Evolutionary conservation across 2,329 filamentous ascomycete genomes (phyloP).

Genomic region (Cercospora sp.): DNA sequence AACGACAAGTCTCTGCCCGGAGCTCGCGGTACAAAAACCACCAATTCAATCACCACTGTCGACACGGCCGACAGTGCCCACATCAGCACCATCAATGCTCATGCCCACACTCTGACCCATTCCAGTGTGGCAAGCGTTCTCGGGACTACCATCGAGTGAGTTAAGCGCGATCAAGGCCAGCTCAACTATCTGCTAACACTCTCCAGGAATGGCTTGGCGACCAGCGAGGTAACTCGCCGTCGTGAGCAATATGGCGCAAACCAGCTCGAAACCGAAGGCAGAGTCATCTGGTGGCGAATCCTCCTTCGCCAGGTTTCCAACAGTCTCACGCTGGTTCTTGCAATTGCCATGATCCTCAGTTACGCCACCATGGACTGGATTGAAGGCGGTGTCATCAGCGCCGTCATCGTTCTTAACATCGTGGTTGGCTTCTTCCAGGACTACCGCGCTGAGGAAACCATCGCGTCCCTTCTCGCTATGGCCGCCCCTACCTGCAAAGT

Average conservation of each 20-base stretch:
- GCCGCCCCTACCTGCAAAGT: constrained; percentile 59
- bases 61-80: constrained; percentile 21
- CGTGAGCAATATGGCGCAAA: constrained; percentile 35
- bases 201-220: constrained; percentile 29
- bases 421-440: constrained; percentile 62
- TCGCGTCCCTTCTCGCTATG: constrained; percentile 57
- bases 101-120: constrained; percentile 28
- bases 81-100: constrained; percentile 20
- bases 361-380: constrained; percentile 61
- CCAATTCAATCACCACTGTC: constrained; percentile 20
- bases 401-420: constrained; percentile 60
- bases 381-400: constrained; percentile 60
- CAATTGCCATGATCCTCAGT: constrained; percentile 59
- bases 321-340: constrained; percentile 47
- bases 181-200: constrained; percentile 5
- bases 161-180: not conserved
- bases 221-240: constrained; percentile 25
- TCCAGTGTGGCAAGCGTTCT: constrained; percentile 24
- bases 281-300: constrained; percentile 36
- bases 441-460: constrained; percentile 60
- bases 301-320: constrained; percentile 42
- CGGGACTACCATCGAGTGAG: constrained; percentile 26
- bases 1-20: constrained; percentile 30
- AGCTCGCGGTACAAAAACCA: constrained; percentile 30
- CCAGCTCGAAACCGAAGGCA: constrained; percentile 33